A percentile compares a stretch with the other conserved stretches of the same genome.
Evolutionary conservation across 129 eudicot genomes (phyloP).

Genomic region (Chrysanthemum makinoi): DNA sequence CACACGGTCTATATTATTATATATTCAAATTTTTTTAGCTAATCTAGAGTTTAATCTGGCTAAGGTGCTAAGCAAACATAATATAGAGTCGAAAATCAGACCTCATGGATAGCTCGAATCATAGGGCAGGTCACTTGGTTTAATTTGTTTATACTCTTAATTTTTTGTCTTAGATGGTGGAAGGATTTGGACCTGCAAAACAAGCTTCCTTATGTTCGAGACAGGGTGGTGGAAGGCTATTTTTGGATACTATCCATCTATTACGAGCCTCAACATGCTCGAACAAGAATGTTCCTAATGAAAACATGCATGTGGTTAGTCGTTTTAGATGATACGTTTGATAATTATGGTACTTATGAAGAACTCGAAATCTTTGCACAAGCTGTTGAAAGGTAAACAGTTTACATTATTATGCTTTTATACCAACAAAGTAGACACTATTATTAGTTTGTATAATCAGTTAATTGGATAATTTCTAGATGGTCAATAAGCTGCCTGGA

Average conservation of each 20-base stretch:
- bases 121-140: not conserved
- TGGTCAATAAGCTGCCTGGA: slow-evolving; percentile 36
- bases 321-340: slow-evolving; percentile 14
- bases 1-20: not conserved
- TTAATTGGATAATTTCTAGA: slow-evolving; percentile 17
- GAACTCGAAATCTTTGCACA: not conserved
- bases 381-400: slow-evolving; percentile 37
- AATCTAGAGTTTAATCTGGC: too few relatives aligned
- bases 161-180: slow-evolving; percentile 38
- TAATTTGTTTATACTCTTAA: not conserved
- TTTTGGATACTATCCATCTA: slow-evolving; percentile 32
- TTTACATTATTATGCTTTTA: not conserved
- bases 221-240: slow-evolving; percentile 43
- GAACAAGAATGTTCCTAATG: slow-evolving; percentile 16
- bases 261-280: slow-evolving; percentile 34
- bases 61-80: too few relatives aligned
- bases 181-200: slow-evolving; percentile 26
- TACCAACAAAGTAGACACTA: not conserved
- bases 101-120: not conserved
- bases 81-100: too few relatives aligned
- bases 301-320: slow-evolving; percentile 27
- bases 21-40: too few relatives aligned
- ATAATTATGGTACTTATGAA: not conserved
- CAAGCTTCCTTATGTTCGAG: slow-evolving; percentile 43
- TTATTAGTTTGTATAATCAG: not conserved